Base-by-base conservation (phyloP, 108 stramenopile genomes). In the Nannochloropsis gaditana region DNA sequence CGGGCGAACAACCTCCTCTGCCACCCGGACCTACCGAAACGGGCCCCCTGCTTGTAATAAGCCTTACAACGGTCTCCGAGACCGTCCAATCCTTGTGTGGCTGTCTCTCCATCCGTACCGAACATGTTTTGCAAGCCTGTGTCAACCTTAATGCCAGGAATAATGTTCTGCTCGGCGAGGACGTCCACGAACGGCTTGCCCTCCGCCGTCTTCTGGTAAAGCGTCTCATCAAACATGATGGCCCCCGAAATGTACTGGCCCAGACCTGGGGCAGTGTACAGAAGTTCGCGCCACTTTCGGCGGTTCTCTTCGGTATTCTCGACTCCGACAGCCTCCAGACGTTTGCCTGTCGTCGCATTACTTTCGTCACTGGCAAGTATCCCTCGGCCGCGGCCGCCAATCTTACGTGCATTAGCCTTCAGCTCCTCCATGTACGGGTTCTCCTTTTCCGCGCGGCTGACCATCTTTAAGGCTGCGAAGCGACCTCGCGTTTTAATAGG, bases 131-230 rank as follows among this genome's bases (percentile, higher is more conserved):
- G 84, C 85, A 87, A 31, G 43, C 91, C 89, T 42, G 90, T 92
- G 84, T 93, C 93, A 15, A 94, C 92, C 90, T 96, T 96, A 31
- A 95, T 92, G 42, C 95, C 95, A 21, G 95, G 94, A n/a, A 96
- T 90, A 80, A 96, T 94, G 79, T 93, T 94, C 44, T 90, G 83
- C 44, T 90, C 84, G 31, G 90, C 88, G 85, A 94, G 90, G 21
- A 94, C 85, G 44, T 94, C 92, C 5, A 93, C 92, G 83, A 96
- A 94, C 42, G 93, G 93, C 43, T 91, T 92, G 59, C 93, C 94
- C 43, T 91, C 87, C 84, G 45, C 83, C 42, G 89, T 83, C 84
- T 90, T 88, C 83, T 95, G 94, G 86, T 91, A 91, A 79, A 96
- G 84, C 11, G 94, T 96, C 90, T 96, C 95, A 43, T 94, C 94